Evolutionary conservation across 768 basidiomycete genomes (phyloP).

Genomic region (Mycena pura): DNA sequence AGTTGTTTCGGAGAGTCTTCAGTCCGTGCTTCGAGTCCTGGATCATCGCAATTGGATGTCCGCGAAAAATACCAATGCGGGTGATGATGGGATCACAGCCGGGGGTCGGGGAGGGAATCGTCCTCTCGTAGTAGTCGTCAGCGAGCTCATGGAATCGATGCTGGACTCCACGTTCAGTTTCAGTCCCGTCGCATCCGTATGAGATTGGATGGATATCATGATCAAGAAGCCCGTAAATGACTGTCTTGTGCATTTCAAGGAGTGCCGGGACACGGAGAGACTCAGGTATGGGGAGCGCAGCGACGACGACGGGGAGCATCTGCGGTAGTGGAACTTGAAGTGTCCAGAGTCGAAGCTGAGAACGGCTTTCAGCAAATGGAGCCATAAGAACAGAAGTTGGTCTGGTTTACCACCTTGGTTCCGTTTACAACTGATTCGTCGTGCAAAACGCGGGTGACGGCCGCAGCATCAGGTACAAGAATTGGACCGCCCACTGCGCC

Average conservation of each 20-base stretch:
- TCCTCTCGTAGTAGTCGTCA: background rate
- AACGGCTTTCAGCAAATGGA: background rate
- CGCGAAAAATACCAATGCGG: background rate
- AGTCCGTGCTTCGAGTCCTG: slow-evolving; percentile 40
- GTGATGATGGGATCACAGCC: background rate
- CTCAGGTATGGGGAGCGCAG: slow-evolving; percentile 34
- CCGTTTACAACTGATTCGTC: slow-evolving; percentile 21
- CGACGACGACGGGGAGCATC: slow-evolving; percentile 39
- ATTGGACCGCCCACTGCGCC: slow-evolving; percentile 35
- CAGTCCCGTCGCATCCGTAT: slow-evolving; percentile 45
- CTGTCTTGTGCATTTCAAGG: background rate
- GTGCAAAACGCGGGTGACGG: too few species aligned
- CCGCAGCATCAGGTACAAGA: slow-evolving; percentile 31
- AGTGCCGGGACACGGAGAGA: slow-evolving; percentile 23
- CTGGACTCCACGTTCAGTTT: slow-evolving; percentile 33
- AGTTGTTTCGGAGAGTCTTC: slow-evolving; percentile 41
- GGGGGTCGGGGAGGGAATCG: too few species aligned
- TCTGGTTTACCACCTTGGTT: slow-evolving; percentile 23
- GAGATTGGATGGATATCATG: slow-evolving; percentile 36
- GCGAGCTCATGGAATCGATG: background rate
- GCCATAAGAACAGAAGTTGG: slow-evolving; percentile 25
- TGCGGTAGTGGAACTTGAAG: slow-evolving; percentile 35
- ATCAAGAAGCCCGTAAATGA: slow-evolving; percentile 36
- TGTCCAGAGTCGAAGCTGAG: slow-evolving; percentile 41
- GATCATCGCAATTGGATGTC: background rate